These are phyloP conservation scores for Brassica rapa DNA, from an alignment of 345 rosid genomes.

Conservation along the genomic window DNA sequence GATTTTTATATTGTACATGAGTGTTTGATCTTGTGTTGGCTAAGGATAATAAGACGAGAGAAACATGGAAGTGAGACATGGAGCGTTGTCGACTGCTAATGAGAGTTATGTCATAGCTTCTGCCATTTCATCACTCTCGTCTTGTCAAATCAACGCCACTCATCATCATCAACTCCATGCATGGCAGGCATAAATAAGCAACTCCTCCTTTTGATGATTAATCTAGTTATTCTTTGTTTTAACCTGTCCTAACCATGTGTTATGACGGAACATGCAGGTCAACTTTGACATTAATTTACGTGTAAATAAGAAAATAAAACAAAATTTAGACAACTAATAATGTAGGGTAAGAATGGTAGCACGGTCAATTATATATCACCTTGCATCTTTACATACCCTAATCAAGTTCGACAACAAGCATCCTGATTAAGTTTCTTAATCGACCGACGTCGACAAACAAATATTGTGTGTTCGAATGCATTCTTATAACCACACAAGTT, in stretches of 20 bases:
- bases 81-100: constrained; percentile 36
- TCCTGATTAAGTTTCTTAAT: not conserved
- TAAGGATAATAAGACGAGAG: constrained; percentile 24
- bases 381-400: not conserved
- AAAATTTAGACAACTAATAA: constrained; percentile 1
- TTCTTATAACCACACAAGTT: constrained; percentile 18
- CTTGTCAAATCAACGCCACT: constrained; percentile 36
- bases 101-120: constrained; percentile 31
- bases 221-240: constrained; percentile 14
- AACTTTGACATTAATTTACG: constrained; percentile 17
- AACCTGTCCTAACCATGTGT: constrained; percentile 28
- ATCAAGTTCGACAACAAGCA: not conserved
- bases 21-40: constrained; percentile 12
- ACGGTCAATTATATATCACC: not conserved
- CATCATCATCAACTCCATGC: constrained; percentile 24
- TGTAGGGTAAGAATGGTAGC: constrained; percentile 19
- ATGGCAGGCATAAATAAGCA: constrained; percentile 22
- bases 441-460: constrained; percentile 9
- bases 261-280: constrained; percentile 4
- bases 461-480: constrained; percentile 13
- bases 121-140: constrained; percentile 25
- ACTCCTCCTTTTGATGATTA: not conserved
- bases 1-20: not conserved
- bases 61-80: constrained; percentile 40
- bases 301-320: not conserved